Base-by-base conservation (phyloP, 2,329 filamentous ascomycete genomes). In the Bipolaris sorokiniana region DNA sequence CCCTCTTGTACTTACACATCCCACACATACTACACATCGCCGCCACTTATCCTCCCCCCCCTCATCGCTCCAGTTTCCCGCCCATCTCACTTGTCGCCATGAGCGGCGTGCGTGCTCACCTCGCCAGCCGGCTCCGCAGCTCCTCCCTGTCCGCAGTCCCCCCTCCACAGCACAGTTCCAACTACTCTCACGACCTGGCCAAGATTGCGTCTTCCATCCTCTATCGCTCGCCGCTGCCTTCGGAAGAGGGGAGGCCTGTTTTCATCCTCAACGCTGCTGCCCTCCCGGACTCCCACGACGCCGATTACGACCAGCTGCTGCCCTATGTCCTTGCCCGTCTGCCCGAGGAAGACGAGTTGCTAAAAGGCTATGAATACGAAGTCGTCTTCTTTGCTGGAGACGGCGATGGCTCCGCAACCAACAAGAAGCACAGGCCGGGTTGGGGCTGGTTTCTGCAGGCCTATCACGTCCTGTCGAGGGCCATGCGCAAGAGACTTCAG, bases 311-410 rank as follows among this genome's bases (percentile, higher is more conserved):
- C 66, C 74, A 74, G 38, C 74, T 86, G 15, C 73, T 85, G 5
- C 82, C 83, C 3, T 85, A 86, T 57, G 83, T 86, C 6, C 76
- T 86, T 13, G 80, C 81, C 3, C 76, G 83, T 52, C 72, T 86
- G 26, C 83, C 83, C 2, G 80, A 80, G 20, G 83, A 86, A 60
- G 83, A 85, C 45, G 83, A 85, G 59, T 69, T 85, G 55, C 75
- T 84, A 28, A 78, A 77, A 46, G 83, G 82, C 1, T 79, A 78
- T 18, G 82, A 83, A 54, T 86, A 85, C 62, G 83, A 84, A 65
- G 79, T 86, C 44, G 75, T 85, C 53, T 84, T 85, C 72, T 85
- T 85, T 64, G 83, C 83, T 4, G 83, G 83, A n/a, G 82, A 82
- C 9, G 78, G 78, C 36, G 77, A 77, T 45, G 80, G 78, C 46